Percentiles rank a stretch among this genome's conserved stretches.
These are phyloP conservation scores for Collariella sp. DNA, from an alignment of 495 filamentous ascomycete species.

Conservation along the genomic window DNA sequence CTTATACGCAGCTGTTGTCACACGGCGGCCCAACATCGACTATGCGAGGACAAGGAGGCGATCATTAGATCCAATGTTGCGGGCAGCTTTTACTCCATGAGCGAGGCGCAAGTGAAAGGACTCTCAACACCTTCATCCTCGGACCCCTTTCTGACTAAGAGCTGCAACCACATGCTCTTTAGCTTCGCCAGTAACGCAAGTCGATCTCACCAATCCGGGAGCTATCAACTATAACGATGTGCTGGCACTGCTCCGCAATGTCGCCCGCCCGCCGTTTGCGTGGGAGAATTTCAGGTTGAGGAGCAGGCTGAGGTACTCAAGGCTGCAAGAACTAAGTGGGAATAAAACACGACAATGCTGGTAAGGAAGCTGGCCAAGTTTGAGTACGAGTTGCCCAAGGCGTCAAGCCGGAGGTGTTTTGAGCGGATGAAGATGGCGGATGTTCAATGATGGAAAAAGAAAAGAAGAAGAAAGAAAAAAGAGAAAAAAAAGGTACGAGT, in stretches of 20 bases:
- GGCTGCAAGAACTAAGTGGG: constrained; percentile 56
- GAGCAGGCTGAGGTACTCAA: constrained; percentile 61
- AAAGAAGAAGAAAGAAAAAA: background rate
- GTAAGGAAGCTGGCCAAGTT: constrained; percentile 52
- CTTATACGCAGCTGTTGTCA: constrained; percentile 55
- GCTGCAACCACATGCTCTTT: too few relatives aligned
- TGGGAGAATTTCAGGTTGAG: constrained; percentile 62
- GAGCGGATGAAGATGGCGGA: constrained; percentile 55
- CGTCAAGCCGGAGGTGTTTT: constrained; percentile 54
- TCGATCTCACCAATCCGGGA: constrained; percentile 61
- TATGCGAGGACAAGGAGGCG: constrained; percentile 59
- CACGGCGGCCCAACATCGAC: constrained; percentile 61
- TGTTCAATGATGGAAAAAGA: constrained; percentile 24
- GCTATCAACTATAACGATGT: constrained; percentile 63
- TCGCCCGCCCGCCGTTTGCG: constrained; percentile 50
- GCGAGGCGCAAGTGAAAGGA: constrained; percentile 56
- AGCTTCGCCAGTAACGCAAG: too few relatives aligned
- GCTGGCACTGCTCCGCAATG: constrained; percentile 50
- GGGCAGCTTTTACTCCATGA: constrained; percentile 59
- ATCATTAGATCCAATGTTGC: constrained; percentile 56
- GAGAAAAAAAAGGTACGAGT: too few relatives aligned
- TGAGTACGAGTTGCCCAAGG: constrained; percentile 48
- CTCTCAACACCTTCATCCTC: constrained; percentile 23
- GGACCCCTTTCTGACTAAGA: constrained; percentile 53
- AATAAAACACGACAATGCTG: constrained; percentile 54